phyloP scores from a whole-genome alignment of 352 stramenopile genomes.

The Globisporangium alternatum region DNA sequence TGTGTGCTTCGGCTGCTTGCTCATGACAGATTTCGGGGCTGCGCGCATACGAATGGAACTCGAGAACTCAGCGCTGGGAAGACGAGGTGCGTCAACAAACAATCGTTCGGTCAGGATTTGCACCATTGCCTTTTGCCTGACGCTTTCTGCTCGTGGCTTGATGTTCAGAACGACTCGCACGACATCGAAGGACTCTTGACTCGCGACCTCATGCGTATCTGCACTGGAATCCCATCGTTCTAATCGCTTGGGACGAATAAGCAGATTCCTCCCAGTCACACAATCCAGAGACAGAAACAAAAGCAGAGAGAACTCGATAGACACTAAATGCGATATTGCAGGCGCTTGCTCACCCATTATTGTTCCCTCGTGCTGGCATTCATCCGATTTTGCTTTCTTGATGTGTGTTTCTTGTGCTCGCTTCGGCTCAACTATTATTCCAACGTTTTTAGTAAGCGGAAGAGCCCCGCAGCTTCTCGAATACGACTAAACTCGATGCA shows the following conservation, averaged over 20 bases:
- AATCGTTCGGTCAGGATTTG: background rate
- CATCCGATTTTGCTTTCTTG: constrained; percentile 12
- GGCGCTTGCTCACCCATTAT: constrained; percentile 5
- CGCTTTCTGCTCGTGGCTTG: background rate
- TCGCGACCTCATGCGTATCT: constrained; percentile 78
- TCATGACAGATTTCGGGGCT: constrained; percentile 58
- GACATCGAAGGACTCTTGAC: constrained; percentile 80
- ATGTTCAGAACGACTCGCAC: constrained; percentile 56
- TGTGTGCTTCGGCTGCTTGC: background rate
- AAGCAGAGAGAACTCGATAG: background rate
- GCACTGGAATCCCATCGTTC: constrained; percentile 66
- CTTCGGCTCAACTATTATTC: constrained; percentile 51
- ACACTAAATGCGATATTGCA: background rate
- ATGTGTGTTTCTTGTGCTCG: constrained; percentile 13
- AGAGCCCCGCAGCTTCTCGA: constrained; percentile 95
- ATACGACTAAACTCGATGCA: constrained; percentile 99
- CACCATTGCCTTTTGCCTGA: background rate
- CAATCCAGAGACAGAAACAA: background rate
- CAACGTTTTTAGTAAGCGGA: constrained; percentile 96
- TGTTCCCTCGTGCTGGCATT: too few relatives aligned
- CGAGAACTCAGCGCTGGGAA: constrained; percentile 66
- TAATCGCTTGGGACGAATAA: constrained; percentile 19
- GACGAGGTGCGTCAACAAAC: constrained; percentile 44
- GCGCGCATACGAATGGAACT: constrained; percentile 75
- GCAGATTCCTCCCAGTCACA: background rate